A percentile compares a stretch with the other conserved stretches of the same genome.
phyloP scores from a whole-genome alignment of 805 yeast species.

The Metschnikowia dekortorum region DNA sequence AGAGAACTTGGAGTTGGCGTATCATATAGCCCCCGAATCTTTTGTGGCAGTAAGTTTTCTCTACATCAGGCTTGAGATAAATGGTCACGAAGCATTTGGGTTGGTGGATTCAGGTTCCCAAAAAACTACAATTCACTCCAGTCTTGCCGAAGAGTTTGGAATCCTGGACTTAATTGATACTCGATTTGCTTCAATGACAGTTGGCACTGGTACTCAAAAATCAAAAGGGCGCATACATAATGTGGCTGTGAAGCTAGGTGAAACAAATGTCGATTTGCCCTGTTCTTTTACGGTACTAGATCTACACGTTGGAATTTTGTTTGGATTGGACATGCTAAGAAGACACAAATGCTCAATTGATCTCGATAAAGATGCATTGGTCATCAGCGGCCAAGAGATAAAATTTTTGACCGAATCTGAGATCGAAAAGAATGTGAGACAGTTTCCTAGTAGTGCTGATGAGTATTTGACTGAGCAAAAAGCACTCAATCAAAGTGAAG shows the following conservation, averaged over 20 bases:
- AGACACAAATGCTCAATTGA: constrained; percentile 84
- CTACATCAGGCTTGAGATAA: constrained; percentile 71
- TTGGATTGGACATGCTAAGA: constrained; percentile 88
- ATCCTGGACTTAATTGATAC: constrained; percentile 70
- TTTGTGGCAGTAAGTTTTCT: constrained; percentile 83
- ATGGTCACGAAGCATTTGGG: constrained; percentile 79
- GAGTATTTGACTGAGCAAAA: not conserved
- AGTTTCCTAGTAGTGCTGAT: not conserved
- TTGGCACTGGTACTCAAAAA: constrained; percentile 82
- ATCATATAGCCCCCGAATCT: constrained; percentile 86
- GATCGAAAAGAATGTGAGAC: constrained; percentile 36
- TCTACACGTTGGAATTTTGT: constrained; percentile 63
- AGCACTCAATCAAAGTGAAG: not conserved
- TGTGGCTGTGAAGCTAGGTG: constrained; percentile 78
- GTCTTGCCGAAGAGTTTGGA: constrained; percentile 68
- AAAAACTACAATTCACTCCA: constrained; percentile 74
- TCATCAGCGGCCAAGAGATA: constrained; percentile 70
- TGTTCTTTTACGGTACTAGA: constrained; percentile 50
- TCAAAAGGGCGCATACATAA: constrained; percentile 84
- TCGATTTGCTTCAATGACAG: constrained; percentile 75
- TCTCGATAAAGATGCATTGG: constrained; percentile 57
- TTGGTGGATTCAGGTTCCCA: constrained; percentile 98
- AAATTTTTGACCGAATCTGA: constrained; percentile 72
- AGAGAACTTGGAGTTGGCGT: constrained; percentile 73
- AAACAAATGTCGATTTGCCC: constrained; percentile 35